These are phyloP conservation scores for Boletellus deceptivus DNA, from an alignment of 1,284 basidiomycete genomes.

Conservation along the genomic window DNA sequence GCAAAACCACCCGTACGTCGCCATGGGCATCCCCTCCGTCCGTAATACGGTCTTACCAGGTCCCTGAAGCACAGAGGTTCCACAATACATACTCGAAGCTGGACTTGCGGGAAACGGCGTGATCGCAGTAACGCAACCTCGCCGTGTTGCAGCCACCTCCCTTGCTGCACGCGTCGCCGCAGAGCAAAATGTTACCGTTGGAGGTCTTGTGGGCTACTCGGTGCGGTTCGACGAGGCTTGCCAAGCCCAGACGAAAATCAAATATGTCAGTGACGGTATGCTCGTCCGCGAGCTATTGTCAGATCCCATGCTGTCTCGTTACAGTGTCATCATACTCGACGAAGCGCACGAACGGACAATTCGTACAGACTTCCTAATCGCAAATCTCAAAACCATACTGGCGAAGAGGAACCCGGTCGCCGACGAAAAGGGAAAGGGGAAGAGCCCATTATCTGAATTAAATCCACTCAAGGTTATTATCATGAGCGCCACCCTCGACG, in stretches of 20 bases:
- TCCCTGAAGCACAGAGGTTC: constrained; percentile 64
- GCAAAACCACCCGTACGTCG: constrained; percentile 90
- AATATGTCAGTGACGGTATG: constrained; percentile 97
- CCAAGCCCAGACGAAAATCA: constrained; percentile 73
- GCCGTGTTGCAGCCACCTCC: constrained; percentile 91
- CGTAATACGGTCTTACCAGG: constrained; percentile 16
- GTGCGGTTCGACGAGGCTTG: constrained; percentile 93
- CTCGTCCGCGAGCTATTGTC: constrained; percentile 87
- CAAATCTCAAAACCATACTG: constrained; percentile 87
- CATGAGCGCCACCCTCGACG: constrained; percentile 97
- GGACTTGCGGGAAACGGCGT: constrained; percentile 61
- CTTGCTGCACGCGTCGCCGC: constrained; percentile 86
- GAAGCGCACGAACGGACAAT: constrained; percentile 97
- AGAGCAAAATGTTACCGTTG: constrained; percentile 75
- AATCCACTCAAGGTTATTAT: constrained; percentile 86
- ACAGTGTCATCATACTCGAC: constrained; percentile 91
- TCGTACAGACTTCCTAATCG: constrained; percentile 92
- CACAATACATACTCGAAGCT: constrained; percentile 83
- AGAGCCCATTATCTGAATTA: constrained; percentile 31
- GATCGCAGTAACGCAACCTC: constrained; percentile 90
- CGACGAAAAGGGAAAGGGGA: constrained; percentile 43
- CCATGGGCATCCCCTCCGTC: constrained; percentile 1
- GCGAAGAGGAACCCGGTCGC: constrained; percentile 55
- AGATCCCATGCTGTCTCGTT: constrained; percentile 75
- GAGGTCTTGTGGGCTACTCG: constrained; percentile 85